Conservation (phyloP, 352 stramenopile genomes). For the Globisporangium apiculatum region DNA sequence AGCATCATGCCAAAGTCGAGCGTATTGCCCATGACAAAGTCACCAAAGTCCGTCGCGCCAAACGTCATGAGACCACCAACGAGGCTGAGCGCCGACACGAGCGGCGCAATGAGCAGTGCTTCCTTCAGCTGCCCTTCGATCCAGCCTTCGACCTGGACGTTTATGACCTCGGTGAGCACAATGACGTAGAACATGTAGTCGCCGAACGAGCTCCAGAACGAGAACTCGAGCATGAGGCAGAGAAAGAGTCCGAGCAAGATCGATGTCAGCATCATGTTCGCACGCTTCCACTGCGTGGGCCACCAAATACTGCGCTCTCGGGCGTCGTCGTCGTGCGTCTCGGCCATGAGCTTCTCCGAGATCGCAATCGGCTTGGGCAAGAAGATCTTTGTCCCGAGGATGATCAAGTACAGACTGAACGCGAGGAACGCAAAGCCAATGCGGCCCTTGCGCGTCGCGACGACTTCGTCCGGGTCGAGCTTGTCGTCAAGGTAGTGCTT, state of each 20-base stretch:
- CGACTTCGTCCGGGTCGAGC: constrained; percentile 69
- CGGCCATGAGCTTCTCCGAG: constrained; percentile 82
- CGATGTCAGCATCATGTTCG: constrained; percentile 93
- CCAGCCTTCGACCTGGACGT: constrained; percentile 78
- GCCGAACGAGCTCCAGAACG: constrained; percentile 93
- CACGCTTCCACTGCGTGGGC: constrained; percentile 92
- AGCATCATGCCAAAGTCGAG: constrained; percentile 94
- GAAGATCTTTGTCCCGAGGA: constrained; percentile 86
- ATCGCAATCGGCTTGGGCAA: constrained; percentile 88
- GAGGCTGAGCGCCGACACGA: constrained; percentile 87
- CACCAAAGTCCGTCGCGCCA: constrained; percentile 93
- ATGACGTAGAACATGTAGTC: constrained; percentile 96
- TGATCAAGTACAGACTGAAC: constrained; percentile 85
- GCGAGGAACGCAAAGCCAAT: constrained; percentile 92
- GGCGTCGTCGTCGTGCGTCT: constrained; percentile 69
- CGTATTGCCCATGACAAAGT: constrained; percentile 94
- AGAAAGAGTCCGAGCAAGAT: constrained; percentile 91
- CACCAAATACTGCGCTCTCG: constrained; percentile 78
- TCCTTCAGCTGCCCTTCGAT: constrained; percentile 91
- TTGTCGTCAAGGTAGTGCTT: constrained; percentile 85
- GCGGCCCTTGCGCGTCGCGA: constrained; percentile 72
- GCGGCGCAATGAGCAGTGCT: constrained; percentile 83
- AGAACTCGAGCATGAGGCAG: constrained; percentile 94
- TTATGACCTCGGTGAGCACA: constrained; percentile 89
- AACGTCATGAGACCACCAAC: constrained; percentile 93